Conservation (phyloP, 1,284 basidiomycete genomes). For the Sanghuangporus baumii region DNA sequence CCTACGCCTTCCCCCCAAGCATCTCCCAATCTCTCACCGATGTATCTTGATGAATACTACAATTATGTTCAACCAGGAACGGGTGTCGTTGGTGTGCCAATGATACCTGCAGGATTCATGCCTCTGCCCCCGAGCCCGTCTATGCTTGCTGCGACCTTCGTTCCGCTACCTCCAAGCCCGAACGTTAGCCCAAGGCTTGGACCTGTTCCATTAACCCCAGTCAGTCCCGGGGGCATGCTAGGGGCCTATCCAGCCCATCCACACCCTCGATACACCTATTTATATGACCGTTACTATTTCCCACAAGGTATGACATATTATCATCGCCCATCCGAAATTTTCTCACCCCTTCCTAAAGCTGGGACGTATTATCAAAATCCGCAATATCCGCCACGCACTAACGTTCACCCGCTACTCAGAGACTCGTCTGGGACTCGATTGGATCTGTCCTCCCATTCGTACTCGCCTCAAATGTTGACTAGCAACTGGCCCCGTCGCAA, state of each 20-base stretch:
- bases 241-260: constrained; percentile 6
- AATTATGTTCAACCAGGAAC: constrained; percentile 14
- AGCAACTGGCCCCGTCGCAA: neutral
- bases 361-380: constrained; percentile 6
- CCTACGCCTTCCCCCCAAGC: constrained; percentile 9
- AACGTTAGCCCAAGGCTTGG: constrained; percentile 9
- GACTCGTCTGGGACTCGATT: neutral
- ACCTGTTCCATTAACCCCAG: constrained; percentile 1
- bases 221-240: constrained; percentile 5
- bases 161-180: constrained; percentile 16
- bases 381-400: neutral
- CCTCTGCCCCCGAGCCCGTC: constrained; percentile 19
- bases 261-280: neutral
- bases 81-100: constrained; percentile 12
- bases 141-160: constrained; percentile 10
- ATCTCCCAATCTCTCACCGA: constrained; percentile 11
- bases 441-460: constrained; percentile 9
- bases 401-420: constrained; percentile 10
- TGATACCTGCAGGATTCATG: constrained; percentile 13
- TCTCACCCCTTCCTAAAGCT: neutral
- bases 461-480: neutral
- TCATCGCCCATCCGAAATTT: neutral
- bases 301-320: constrained; percentile 5
- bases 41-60: constrained; percentile 17
- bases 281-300: constrained; percentile 8